A percentile compares a stretch with the other conserved stretches of the same genome.
Conservation (phyloP, 2,329 filamentous ascomycete species). For the Parafenestella ontariensis region DNA sequence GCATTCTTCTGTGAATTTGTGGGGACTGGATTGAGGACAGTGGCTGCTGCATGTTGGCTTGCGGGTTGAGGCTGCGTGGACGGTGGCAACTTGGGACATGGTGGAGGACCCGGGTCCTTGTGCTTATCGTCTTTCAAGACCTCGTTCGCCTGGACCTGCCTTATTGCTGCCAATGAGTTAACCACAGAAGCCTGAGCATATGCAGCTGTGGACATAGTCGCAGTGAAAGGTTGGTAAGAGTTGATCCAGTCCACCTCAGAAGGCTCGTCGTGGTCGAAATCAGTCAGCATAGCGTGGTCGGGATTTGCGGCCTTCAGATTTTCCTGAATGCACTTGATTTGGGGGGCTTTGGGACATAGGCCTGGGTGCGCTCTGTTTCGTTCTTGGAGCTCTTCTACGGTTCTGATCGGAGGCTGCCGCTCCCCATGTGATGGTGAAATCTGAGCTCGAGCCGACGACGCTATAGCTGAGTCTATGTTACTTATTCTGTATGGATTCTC, state of each 20-base stretch:
- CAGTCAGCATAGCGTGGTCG: neutral
- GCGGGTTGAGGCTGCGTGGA: no score
- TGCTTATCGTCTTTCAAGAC: neutral
- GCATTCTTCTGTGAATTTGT: no score
- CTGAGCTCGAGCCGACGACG: no score
- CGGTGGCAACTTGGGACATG: no score
- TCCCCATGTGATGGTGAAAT: no score
- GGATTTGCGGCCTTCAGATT: neutral
- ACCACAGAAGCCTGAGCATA: neutral
- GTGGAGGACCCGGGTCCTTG: no score
- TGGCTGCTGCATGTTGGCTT: no score
- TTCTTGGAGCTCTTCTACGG: neutral
- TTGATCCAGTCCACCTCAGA: no score
- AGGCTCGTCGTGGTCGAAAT: neutral
- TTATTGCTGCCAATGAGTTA: neutral
- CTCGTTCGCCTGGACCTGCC: neutral
- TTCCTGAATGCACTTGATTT: neutral
- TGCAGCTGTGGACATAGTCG: neutral
- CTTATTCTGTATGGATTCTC: no score
- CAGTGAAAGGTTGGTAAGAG: neutral
- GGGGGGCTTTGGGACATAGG: neutral
- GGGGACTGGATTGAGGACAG: no score
- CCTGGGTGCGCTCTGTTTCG: neutral
- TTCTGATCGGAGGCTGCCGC: neutral
- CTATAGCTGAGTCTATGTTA: no score